Base-by-base conservation (phyloP, 2,329 filamentous ascomycete genomes). In the Fusarium sp. region DNA sequence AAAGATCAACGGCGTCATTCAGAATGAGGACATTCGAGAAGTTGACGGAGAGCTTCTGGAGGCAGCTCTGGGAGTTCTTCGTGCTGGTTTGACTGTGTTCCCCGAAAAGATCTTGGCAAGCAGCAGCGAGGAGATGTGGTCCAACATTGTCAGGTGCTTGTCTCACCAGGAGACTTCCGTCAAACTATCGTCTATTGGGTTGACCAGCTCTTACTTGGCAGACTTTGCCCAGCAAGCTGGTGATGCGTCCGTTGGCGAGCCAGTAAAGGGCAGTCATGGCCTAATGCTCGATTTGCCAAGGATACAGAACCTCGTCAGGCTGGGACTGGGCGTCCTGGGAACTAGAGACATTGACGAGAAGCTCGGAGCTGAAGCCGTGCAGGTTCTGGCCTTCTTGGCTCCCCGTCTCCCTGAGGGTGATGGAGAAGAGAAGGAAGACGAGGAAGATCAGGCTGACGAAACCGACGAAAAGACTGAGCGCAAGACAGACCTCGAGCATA, bases 361-460 rank as follows among this genome's bases (percentile, higher is more conserved):
- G 12, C 83, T 98, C n/a, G 92, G 92, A 2, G 85, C 88, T 43
- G 93, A 97, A 77, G 90, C 90, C 14, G 89, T 93, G 6, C 91
- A 93, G 70, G 93, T 97, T 68, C 83, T 97, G 37, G 85, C 95
- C 39, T 97, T 97, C 83, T 84, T 99, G 0, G 93, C 90, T 43
- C 88, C 82, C 23, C 84, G 84, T 61, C 79, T 89, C 16, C 80
- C 82, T 19, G 76, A 78, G 8, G 82, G 83, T 19, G 79, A 80
- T 11, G 78, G 77, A 67, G 77, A 76, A 5, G 74, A 75, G 14
- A 73, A 83, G 2, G 80, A 82, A 4, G 79, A 80, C 62, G 59
- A 81, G 75, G 81, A 82, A 16, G 81, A 82, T 2, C 83, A 84
- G 11, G 81, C 82, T 9, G 81, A 82, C 2, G 83, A 83, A 13